Percentiles rank a stretch among this genome's conserved stretches.
phyloP scores from a whole-genome alignment of 1,284 basidiomycete genomes.

The Tylopilus orsonianus region DNA sequence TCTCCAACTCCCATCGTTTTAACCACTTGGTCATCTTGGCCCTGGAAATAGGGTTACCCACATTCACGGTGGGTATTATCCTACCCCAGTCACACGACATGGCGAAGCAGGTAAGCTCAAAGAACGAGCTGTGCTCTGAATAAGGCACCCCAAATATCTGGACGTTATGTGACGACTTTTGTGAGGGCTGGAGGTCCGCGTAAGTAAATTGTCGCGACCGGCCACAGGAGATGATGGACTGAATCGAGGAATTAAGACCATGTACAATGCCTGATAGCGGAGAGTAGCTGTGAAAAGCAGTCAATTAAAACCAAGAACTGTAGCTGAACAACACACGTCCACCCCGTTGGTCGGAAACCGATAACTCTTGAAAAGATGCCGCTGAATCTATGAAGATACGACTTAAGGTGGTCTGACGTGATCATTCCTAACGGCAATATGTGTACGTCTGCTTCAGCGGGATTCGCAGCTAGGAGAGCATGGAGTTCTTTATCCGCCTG shows the following conservation, averaged over 20 bases:
- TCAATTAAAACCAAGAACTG: not conserved
- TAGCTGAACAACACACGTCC: slow-evolving; percentile 64
- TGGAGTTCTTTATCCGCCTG: slow-evolving; percentile 84
- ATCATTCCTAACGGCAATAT: slow-evolving; percentile 82
- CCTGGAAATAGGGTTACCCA: slow-evolving; percentile 76
- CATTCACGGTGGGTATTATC: slow-evolving; percentile 97
- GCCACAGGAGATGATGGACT: slow-evolving; percentile 64
- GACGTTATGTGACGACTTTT: slow-evolving; percentile 67
- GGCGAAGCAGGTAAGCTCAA: slow-evolving; percentile 92
- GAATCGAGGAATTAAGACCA: slow-evolving; percentile 60
- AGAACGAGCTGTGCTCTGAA: slow-evolving; percentile 94
- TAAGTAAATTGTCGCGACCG: slow-evolving; percentile 68
- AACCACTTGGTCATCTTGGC: slow-evolving; percentile 89
- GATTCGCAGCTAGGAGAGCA: slow-evolving; percentile 74
- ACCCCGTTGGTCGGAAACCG: slow-evolving; percentile 91
- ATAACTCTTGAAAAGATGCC: slow-evolving; percentile 74
- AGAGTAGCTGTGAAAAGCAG: slow-evolving; percentile 55
- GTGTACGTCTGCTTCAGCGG: slow-evolving; percentile 79
- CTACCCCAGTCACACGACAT: slow-evolving; percentile 77
- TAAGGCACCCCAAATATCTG: slow-evolving; percentile 91
- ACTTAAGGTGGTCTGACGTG: slow-evolving; percentile 74
- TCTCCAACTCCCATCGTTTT: slow-evolving; percentile 82
- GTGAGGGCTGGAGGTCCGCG: slow-evolving; percentile 66
- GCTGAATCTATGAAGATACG: slow-evolving; percentile 77
- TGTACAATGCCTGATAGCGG: slow-evolving; percentile 71